Evolutionary conservation across 2,329 filamentous ascomycete species (phyloP), one percentile per base, ranked within the genome.

Genomic region (Penicillium sp.): DNA sequence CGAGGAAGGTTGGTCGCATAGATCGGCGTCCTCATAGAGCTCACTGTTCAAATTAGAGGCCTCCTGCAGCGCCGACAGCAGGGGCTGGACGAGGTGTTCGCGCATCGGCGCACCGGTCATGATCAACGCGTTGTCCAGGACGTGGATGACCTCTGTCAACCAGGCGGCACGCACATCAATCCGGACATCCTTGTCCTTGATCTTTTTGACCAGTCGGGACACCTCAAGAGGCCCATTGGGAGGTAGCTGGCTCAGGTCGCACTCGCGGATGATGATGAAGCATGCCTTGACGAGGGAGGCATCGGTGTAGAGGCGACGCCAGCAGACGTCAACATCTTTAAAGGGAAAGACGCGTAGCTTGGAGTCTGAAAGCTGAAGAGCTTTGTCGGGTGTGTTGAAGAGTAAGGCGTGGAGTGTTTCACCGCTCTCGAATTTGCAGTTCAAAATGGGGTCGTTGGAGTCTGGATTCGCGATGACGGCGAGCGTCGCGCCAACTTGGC

Each of bases 51-150:
- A 44, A 10, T 41, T 38, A 24, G 47, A 53, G 7, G 57, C 55
- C 10, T 53, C 49, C 47, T 71, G 65, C 10, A 74, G 50, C 5
- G 59, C 54, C 13, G 55, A 54, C 15, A 77, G 49, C 3, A 77
- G 54, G 6, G 51, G 48, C 44, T 73, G 69, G 20, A 77, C 67
- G 27, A 71, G 54, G 7, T 62, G 57, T 6, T 80, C 78, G 47
- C 87, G 74, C 1, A 64, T 75, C 1, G 81, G 81, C 0, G 80
- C 86, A 1, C 87, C 88, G 0, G 88, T 81, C 46, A 90, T 79
- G 40, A 95, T 88, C 39, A 95, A 70, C 0, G 87, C 84, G 66
- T 84, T 82, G 61, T 96, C 91, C 1, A 97, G 76, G 1, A 78
- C 71, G 46, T 78, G 77, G 29, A 95, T 79, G 1, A 87, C 74